These are phyloP conservation scores for Pseudotulostoma volvatum DNA, from an alignment of 495 filamentous ascomycete genomes.

Conservation along the genomic window DNA sequence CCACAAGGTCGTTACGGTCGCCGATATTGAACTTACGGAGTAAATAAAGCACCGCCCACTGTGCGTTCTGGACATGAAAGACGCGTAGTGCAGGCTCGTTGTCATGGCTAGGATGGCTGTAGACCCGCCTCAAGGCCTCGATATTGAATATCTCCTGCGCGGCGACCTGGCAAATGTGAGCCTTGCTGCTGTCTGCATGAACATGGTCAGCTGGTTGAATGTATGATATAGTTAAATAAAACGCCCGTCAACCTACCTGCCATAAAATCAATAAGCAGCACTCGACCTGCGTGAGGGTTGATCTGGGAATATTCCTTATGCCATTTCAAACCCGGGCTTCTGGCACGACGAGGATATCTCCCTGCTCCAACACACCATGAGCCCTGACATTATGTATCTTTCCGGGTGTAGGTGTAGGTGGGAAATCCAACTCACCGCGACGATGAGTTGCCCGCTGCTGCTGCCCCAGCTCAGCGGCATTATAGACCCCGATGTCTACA, in stretches of 20 bases:
- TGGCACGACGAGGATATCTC: conserved; percentile 3
- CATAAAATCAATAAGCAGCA: conserved; percentile 26
- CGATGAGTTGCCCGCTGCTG: too few species aligned
- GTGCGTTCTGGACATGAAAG: conserved; percentile 40
- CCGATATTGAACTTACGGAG: conserved; percentile 38
- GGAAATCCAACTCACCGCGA: too few species aligned
- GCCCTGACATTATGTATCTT: too few species aligned
- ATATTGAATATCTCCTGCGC: conserved; percentile 32
- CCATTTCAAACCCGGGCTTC: conserved; percentile 23
- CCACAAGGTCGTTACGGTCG: conserved; percentile 25
- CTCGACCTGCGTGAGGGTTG: conserved; percentile 15
- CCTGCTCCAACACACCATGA: too few species aligned
- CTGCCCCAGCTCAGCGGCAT: too few species aligned
- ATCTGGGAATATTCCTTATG: conserved; percentile 18
- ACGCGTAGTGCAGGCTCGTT: conserved; percentile 26
- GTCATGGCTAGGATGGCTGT: conserved; percentile 14
- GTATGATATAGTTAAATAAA: not conserved
- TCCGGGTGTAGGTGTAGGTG: too few species aligned
- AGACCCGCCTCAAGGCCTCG: conserved; percentile 23
- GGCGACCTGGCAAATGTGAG: conserved; percentile 24
- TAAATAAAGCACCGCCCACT: conserved; percentile 32
- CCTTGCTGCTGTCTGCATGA: conserved; percentile 3
- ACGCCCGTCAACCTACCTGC: conserved; percentile 7
- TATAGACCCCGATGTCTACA: too few species aligned
- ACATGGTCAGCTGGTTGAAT: conserved; percentile 2